phyloP scores from a whole-genome alignment of 2,329 filamentous ascomycete species.

The Penicillium sp. region DNA sequence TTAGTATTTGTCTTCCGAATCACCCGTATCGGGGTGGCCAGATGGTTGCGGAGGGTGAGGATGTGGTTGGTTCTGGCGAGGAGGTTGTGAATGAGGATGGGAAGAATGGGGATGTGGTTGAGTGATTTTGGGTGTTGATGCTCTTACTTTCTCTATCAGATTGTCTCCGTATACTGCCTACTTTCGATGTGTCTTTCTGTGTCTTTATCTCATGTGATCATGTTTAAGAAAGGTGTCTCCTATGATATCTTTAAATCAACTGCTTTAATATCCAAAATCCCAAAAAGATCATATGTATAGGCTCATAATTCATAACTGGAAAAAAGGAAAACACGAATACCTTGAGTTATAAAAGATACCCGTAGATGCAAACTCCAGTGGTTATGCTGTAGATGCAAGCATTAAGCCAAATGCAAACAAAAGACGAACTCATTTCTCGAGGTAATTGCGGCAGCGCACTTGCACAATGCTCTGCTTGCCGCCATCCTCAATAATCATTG shows the following conservation, averaged over 20 bases:
- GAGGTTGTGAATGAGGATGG: neutral
- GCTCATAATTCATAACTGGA: neutral
- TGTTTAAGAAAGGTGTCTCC: neutral
- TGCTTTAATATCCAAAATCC: neutral
- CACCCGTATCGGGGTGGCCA: neutral
- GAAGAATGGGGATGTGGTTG: neutral
- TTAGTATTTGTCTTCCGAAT: neutral
- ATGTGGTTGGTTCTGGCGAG: too few relatives aligned
- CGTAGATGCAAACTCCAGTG: neutral
- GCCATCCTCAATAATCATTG: slow-evolving; percentile 64
- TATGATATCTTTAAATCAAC: neutral
- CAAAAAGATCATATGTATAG: neutral
- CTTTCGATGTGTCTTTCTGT: neutral
- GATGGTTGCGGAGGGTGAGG: too few relatives aligned
- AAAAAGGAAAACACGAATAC: neutral
- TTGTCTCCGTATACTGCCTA: neutral
- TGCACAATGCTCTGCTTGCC: slow-evolving; percentile 41
- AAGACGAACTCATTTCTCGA: slow-evolving; percentile 10
- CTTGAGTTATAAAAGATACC: neutral
- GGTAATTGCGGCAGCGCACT: slow-evolving; percentile 39
- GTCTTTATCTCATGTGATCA: neutral
- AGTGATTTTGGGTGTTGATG: neutral
- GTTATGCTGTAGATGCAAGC: neutral
- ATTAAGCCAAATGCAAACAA: neutral
- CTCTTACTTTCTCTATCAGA: too few relatives aligned